Evolutionary conservation across 2,329 filamentous ascomycete species (phyloP).

Genomic region (Tolypocladium ophioglossoides): DNA sequence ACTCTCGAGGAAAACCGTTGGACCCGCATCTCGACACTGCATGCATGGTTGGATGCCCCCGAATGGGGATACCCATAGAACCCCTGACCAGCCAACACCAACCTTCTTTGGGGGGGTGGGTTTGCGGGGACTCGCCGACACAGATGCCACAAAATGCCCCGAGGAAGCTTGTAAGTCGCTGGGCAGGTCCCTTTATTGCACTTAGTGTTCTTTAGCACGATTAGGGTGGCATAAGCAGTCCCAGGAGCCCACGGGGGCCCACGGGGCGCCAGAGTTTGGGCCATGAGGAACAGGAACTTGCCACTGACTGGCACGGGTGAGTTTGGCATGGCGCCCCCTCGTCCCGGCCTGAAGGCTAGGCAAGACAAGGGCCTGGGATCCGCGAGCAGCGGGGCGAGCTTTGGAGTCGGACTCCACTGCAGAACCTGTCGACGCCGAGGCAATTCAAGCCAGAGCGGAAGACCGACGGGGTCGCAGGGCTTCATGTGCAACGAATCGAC

Average conservation of each 20-base stretch:
- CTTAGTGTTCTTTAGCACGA: too few species aligned
- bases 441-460: background rate
- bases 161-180: background rate
- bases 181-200: too few species aligned
- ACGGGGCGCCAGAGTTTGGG: background rate
- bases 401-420: too few species aligned
- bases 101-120: background rate
- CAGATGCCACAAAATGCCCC: background rate
- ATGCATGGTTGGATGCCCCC: background rate
- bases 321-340: background rate
- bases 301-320: background rate
- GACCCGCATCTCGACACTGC: background rate
- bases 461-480: background rate
- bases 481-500: background rate
- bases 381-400: background rate
- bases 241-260: background rate
- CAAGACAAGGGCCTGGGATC: background rate
- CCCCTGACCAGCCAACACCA: conserved; percentile 1
- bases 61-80: conserved; percentile 1
- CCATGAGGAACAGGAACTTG: background rate
- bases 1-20: background rate
- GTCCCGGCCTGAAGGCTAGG: background rate
- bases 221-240: too few species aligned
- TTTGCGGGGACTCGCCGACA: background rate
- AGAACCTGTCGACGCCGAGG: background rate